Evolutionary conservation across 2,329 filamentous ascomycete genomes (phyloP).

Genomic region (Dendrostoma leiphaemia): DNA sequence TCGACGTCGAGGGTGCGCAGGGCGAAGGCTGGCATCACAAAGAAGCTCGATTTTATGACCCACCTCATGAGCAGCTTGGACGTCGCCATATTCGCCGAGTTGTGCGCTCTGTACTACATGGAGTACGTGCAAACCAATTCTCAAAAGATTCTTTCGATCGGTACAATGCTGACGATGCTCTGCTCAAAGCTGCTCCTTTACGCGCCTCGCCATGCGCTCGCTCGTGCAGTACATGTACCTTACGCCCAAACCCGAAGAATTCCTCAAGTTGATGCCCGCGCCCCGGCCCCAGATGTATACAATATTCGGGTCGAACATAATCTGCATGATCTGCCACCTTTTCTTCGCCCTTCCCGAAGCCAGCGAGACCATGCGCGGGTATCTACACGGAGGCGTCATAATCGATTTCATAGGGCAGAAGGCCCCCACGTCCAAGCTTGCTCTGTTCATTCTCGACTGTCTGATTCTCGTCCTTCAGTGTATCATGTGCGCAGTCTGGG

Average conservation of each 20-base stretch:
- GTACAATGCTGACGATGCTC: conserved; percentile 14
- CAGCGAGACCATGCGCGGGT: conserved; percentile 61
- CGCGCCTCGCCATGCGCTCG: conserved; percentile 58
- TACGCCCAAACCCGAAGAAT: conserved; percentile 58
- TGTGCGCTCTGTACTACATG: conserved; percentile 68
- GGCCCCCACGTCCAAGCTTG: conserved; percentile 55
- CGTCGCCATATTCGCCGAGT: conserved; percentile 61
- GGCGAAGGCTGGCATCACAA: conserved; percentile 38
- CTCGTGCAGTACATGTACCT: conserved; percentile 62
- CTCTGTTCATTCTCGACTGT: conserved; percentile 55
- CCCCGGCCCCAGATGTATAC: conserved; percentile 55
- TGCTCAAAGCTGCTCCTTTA: conserved; percentile 57
- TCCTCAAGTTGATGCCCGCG: conserved; percentile 54
- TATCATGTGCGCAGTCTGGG: conserved; percentile 62
- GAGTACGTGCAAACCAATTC: conserved; percentile 48
- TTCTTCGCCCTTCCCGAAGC: conserved; percentile 53
- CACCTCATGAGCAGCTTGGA: conserved; percentile 62
- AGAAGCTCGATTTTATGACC: conserved; percentile 60
- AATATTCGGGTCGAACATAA: conserved; percentile 55
- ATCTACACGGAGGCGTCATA: conserved; percentile 65
- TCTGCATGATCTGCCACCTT: conserved; percentile 61
- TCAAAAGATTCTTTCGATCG: neutral
- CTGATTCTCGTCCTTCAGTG: conserved; percentile 58
- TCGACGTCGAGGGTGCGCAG: conserved; percentile 18
- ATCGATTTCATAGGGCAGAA: conserved; percentile 68